Percentiles rank a stretch among this genome's conserved stretches.
Evolutionary conservation across 305 asterid genomes (phyloP).

Genomic region (Nicotiana rustica): DNA sequence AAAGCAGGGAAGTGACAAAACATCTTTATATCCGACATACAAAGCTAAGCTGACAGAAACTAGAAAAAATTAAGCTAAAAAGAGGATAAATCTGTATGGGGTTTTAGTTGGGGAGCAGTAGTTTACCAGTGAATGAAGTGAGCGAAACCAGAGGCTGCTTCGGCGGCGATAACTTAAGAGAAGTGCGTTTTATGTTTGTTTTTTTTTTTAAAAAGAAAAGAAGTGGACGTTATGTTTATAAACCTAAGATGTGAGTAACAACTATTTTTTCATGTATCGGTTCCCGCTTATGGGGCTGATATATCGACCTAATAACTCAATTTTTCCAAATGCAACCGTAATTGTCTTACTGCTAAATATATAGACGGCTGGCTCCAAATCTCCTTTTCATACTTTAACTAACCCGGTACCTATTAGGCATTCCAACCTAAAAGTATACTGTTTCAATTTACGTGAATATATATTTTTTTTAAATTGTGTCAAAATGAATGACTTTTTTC

Average conservation of each 20-base stretch:
- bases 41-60: neutral
- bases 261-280: neutral
- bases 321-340: no score
- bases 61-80: constrained; percentile 5
- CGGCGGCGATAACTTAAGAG: constrained; percentile 29
- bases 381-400: no score
- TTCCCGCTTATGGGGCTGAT: neutral
- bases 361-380: no score
- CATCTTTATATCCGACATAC: neutral
- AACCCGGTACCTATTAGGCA: no score
- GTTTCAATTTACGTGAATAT: no score
- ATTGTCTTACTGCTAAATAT: no score
- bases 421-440: no score
- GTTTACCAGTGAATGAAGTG: constrained; percentile 31
- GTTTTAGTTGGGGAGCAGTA: neutral
- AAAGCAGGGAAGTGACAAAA: neutral
- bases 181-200: neutral
- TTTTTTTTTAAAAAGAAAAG: neutral
- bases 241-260: constrained; percentile 14
- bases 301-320: no score
- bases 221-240: constrained; percentile 31
- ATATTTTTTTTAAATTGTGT: no score
- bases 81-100: neutral
- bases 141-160: constrained; percentile 7
- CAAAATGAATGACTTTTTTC: no score